Conservation (phyloP, 108 stramenopile genomes). For the Cylindrotheca fusiformis region DNA sequence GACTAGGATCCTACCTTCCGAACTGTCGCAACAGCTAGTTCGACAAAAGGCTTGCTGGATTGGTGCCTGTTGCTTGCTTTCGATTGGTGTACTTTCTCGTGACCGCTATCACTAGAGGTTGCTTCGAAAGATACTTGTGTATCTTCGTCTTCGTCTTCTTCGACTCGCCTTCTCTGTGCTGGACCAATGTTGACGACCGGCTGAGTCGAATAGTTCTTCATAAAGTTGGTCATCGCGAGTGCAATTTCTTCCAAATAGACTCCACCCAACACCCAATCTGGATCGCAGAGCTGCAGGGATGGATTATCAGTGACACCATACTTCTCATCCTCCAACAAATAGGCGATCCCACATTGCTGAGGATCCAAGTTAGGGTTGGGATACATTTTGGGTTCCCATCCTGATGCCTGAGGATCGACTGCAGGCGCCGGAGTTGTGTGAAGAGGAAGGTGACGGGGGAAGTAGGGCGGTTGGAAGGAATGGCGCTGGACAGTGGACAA, state of each 20-base stretch:
- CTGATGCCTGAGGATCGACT: constrained; percentile 34
- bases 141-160: no score
- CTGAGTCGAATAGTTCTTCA: background rate
- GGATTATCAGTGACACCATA: background rate
- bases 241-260: constrained; percentile 46
- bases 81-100: no score
- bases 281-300: constrained; percentile 46
- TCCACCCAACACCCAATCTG: constrained; percentile 62
- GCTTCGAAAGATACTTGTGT: no score
- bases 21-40: constrained; percentile 52
- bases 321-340: constrained; percentile 13
- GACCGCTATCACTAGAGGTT: no score
- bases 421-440: no score
- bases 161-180: no score
- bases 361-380: constrained; percentile 45
- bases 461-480: no score
- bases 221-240: constrained; percentile 33
- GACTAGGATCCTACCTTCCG: constrained; percentile 33
- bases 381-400: constrained; percentile 50
- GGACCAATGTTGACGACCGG: background rate
- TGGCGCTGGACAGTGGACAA: no score
- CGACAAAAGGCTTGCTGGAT: constrained; percentile 26
- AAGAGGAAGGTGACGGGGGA: no score
- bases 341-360: constrained; percentile 44
- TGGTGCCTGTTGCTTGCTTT: no score